Conservation (phyloP, 202 grass and related monocot species). For the Schoenoplectus tabernaemontani region DNA sequence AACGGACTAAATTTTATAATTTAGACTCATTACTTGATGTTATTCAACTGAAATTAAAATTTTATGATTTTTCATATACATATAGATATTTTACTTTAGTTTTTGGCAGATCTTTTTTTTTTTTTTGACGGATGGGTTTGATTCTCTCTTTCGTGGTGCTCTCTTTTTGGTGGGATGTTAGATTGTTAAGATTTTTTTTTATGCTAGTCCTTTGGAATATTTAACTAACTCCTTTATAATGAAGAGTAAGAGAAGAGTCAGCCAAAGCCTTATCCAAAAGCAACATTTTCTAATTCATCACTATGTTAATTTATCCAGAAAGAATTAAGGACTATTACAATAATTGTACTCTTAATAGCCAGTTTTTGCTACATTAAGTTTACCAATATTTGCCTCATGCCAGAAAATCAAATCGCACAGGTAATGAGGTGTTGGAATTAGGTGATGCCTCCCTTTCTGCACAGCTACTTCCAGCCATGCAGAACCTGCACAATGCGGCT, state of each 20-base stretch:
- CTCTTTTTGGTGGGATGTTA: too few relatives aligned
- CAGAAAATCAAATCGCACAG: neutral
- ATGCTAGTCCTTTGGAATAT: neutral
- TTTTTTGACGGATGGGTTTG: neutral
- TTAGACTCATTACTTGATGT: too few relatives aligned
- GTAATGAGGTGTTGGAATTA: constrained; percentile 84
- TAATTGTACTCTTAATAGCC: neutral
- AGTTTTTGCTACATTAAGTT: neutral
- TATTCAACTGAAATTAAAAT: too few relatives aligned
- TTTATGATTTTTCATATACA: too few relatives aligned
- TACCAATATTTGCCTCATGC: neutral
- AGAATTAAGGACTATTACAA: neutral
- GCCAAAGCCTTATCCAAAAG: neutral
- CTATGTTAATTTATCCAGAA: neutral
- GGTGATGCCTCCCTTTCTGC: constrained; percentile 53
- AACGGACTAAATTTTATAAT: too few relatives aligned
- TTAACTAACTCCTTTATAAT: too few relatives aligned
- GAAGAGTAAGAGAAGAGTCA: too few relatives aligned
- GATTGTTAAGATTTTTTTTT: neutral
- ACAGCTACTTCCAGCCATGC: constrained; percentile 78
- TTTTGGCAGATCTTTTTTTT: neutral
- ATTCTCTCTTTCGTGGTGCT: neutral
- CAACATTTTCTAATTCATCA: neutral
- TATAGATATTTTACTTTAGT: neutral
- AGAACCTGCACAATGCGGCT: constrained; percentile 66